Evolutionary conservation across 441 rosid genomes (phyloP).

Genomic region (Euphorbia schlechtendalii): DNA sequence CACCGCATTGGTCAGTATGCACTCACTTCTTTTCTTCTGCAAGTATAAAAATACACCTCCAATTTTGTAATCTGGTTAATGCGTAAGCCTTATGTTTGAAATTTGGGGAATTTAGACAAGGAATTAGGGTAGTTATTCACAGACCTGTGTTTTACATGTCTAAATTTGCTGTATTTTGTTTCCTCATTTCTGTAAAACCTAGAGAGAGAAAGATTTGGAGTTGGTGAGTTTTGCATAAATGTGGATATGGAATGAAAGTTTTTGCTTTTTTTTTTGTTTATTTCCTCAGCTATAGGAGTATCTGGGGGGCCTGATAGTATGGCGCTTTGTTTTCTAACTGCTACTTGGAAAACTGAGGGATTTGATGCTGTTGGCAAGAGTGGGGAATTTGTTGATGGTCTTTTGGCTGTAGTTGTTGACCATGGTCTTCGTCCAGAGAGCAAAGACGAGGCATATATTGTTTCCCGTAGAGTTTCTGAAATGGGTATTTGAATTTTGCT

Average conservation of each 20-base stretch:
- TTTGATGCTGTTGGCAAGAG: conserved; percentile 22
- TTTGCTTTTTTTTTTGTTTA: conserved; percentile 5
- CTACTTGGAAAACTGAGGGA: conserved; percentile 71
- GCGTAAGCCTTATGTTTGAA: neutral
- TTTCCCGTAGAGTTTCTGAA: conserved; percentile 54
- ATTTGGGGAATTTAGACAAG: conserved; percentile 1
- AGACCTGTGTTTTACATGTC: neutral
- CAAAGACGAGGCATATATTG: conserved; percentile 58
- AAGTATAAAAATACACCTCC: neutral
- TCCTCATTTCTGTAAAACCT: neutral
- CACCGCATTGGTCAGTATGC: conserved; percentile 60
- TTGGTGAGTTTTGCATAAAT: neutral
- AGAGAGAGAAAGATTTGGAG: neutral
- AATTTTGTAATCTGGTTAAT: neutral
- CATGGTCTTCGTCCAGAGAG: conserved; percentile 86
- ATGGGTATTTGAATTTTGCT: conserved; percentile 47
- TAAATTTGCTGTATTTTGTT: neutral
- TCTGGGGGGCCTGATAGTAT: conserved; percentile 97
- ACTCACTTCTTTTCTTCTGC: neutral
- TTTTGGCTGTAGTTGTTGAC: conserved; percentile 76
- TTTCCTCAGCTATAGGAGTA: conserved; percentile 66
- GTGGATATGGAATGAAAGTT: neutral
- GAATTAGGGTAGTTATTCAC: neutral
- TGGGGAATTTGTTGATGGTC: conserved; percentile 59
- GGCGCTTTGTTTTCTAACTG: conserved; percentile 77